phyloP scores from a whole-genome alignment of 164 flowering plant genomes.

The Piper longum region DNA sequence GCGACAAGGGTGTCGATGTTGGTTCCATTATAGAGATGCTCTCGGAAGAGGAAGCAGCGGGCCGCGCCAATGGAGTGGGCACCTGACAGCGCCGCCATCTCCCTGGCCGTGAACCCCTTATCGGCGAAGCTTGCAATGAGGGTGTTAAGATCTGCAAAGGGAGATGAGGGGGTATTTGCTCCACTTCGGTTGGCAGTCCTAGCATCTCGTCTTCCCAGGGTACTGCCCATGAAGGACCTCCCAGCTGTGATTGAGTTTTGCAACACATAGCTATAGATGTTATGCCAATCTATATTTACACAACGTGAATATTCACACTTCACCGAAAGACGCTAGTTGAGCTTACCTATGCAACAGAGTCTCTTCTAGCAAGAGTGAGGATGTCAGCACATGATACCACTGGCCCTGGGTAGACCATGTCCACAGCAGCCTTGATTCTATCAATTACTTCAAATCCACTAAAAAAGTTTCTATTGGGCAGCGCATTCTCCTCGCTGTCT shows the following conservation, averaged over 20 bases:
- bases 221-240: constrained; percentile 15
- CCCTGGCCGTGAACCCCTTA: constrained; percentile 20
- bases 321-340: background rate
- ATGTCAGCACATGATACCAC: constrained; percentile 48
- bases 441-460: constrained; percentile 40
- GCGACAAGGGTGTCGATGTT: constrained; percentile 17
- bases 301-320: too few relatives aligned
- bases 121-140: constrained; percentile 12
- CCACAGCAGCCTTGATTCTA: constrained; percentile 23
- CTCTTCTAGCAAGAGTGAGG: constrained; percentile 31
- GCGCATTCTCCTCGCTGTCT: constrained; percentile 26
- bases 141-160: constrained; percentile 14
- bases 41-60: constrained; percentile 11
- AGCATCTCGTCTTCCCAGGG: constrained; percentile 21
- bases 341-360: constrained; percentile 23
- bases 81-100: constrained; percentile 21
- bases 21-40: constrained; percentile 17
- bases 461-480: constrained; percentile 20
- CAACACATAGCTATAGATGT: background rate
- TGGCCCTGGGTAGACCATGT: constrained; percentile 20
- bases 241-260: background rate
- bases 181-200: constrained; percentile 15
- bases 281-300: background rate
- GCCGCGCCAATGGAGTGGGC: constrained; percentile 20
- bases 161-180: constrained; percentile 16